phyloP scores from a whole-genome alignment of 192 early-diverging fungal species.

The Coemansia guatemalensis region DNA sequence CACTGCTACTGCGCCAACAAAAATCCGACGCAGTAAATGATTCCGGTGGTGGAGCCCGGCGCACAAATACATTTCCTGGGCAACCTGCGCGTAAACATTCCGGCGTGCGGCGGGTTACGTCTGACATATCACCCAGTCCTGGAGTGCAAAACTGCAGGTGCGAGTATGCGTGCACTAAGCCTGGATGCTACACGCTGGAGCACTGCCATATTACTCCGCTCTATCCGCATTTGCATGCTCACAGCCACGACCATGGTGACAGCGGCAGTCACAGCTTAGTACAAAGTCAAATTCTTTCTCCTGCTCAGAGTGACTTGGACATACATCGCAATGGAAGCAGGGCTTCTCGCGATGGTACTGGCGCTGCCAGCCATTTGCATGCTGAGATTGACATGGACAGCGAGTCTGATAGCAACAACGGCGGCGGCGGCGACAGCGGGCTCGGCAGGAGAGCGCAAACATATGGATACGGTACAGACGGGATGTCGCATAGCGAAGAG shows the following conservation, averaged over 20 bases:
- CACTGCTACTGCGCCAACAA: neutral
- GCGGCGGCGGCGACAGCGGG: neutral
- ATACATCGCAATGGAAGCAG: neutral
- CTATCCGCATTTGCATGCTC: constrained; percentile 41
- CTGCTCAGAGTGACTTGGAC: neutral
- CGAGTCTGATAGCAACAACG: neutral
- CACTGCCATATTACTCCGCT: constrained; percentile 49
- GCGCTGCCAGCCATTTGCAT: neutral
- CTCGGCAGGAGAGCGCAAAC: neutral
- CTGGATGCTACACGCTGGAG: constrained; percentile 34
- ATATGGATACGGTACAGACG: neutral
- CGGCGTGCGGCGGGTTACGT: neutral
- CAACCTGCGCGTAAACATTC: neutral
- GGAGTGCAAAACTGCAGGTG: constrained; percentile 12
- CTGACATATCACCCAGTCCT: neutral
- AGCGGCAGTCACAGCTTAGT: neutral
- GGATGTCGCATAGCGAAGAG: neutral
- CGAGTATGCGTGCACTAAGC: constrained; percentile 42
- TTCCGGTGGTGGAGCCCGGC: neutral
- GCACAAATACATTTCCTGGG: neutral
- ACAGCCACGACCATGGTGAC: constrained; percentile 12
- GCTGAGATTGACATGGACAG: neutral
- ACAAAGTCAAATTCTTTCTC: neutral
- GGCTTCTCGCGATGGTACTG: neutral
- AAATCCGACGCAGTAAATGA: neutral